These are phyloP conservation scores for Pistacia atlantica DNA, from an alignment of 345 rosid species.

Conservation along the genomic window DNA sequence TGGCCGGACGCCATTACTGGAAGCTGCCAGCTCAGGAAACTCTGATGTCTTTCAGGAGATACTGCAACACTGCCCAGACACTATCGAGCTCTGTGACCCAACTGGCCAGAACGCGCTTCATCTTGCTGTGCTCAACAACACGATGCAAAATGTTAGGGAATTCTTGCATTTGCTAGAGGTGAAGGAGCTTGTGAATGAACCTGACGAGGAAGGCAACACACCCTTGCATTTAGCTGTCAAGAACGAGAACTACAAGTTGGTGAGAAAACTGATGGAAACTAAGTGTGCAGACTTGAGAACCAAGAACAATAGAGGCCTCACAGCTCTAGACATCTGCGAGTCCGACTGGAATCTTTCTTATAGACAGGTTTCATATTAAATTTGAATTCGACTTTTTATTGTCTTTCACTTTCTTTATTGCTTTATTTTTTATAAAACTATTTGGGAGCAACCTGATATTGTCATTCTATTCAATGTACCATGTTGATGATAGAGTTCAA, in stretches of 20 bases:
- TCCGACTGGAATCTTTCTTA: not conserved
- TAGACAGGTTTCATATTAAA: not conserved
- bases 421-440: too few relatives aligned
- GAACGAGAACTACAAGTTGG: not conserved
- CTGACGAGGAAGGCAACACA: not conserved
- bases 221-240: not conserved
- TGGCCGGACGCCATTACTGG: not conserved
- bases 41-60: not conserved
- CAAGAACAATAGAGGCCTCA: constrained; percentile 3
- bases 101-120: not conserved
- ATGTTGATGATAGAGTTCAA: too few relatives aligned
- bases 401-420: too few relatives aligned
- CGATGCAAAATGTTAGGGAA: not conserved
- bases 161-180: not conserved
- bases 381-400: too few relatives aligned
- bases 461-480: too few relatives aligned
- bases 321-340: not conserved
- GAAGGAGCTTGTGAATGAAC: constrained; percentile 5
- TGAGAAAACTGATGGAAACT: not conserved
- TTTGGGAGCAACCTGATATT: too few relatives aligned
- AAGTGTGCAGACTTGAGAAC: not conserved
- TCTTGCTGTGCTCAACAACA: not conserved
- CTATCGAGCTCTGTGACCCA: not conserved
- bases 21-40: not conserved
- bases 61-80: not conserved